phyloP scores from a whole-genome alignment of 2,329 filamentous ascomycete genomes.

The Colletotrichum magnum region DNA sequence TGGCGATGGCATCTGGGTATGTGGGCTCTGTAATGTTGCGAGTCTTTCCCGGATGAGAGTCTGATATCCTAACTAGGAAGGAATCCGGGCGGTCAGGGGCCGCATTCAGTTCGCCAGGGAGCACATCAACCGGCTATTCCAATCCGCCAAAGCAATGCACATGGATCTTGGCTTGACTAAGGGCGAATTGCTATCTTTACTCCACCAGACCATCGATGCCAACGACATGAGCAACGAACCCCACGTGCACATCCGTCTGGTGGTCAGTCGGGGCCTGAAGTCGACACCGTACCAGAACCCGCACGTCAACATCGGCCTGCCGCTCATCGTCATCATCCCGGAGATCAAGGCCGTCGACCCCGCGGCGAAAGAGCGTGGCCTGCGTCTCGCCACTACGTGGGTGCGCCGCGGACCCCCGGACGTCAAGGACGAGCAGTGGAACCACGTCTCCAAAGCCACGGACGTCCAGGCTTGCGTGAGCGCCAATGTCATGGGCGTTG shows the following conservation, averaged over 20 bases:
- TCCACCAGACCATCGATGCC: constrained; percentile 46
- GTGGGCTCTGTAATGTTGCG: not conserved
- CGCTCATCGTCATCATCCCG: constrained; percentile 49
- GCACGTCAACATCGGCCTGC: constrained; percentile 46
- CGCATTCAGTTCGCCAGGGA: constrained; percentile 47
- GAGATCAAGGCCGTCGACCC: constrained; percentile 47
- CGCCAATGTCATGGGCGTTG: constrained; percentile 48
- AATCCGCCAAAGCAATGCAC: constrained; percentile 48
- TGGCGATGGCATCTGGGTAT: constrained; percentile 48
- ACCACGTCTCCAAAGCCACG: constrained; percentile 50
- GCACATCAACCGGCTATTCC: constrained; percentile 47
- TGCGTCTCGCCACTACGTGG: constrained; percentile 47
- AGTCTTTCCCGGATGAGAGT: no score
- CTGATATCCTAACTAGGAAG: constrained; percentile 41
- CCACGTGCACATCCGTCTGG: constrained; percentile 48
- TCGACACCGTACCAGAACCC: constrained; percentile 47
- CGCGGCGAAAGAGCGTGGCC: constrained; percentile 42
- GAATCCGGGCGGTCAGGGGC: constrained; percentile 45
- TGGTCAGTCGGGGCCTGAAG: constrained; percentile 48
- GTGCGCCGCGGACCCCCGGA: constrained; percentile 49
- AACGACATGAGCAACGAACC: constrained; percentile 46
- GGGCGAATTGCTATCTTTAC: constrained; percentile 43
- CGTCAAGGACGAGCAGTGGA: constrained; percentile 51
- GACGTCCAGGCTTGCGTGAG: constrained; percentile 49
- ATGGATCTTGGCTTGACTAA: constrained; percentile 48